phyloP scores from a whole-genome alignment of 2,329 filamentous ascomycete genomes.

The Chrysosporium queenslandicum region DNA sequence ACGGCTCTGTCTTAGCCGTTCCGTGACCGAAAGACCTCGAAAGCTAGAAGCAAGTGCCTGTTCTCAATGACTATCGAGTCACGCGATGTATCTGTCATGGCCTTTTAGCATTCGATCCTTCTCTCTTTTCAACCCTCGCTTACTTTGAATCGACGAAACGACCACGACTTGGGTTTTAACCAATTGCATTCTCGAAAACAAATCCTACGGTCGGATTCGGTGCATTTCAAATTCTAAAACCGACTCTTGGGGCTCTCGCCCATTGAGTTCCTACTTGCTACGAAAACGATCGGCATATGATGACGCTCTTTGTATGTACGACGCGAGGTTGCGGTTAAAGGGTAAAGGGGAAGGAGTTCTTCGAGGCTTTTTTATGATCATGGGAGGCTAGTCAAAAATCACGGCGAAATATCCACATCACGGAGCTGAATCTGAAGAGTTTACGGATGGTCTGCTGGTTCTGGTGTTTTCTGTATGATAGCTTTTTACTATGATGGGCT shows the following conservation, averaged over 20 bases:
- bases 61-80: not conserved
- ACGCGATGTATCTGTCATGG: conserved; percentile 4
- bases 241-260: too few species aligned
- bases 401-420: conserved; percentile 9
- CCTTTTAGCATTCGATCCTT: not conserved
- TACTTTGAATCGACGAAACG: not conserved
- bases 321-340: not conserved
- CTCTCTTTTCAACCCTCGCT: not conserved
- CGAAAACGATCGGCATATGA: not conserved
- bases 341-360: not conserved
- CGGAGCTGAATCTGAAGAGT: conserved; percentile 10
- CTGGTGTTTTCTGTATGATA: conserved; percentile 10
- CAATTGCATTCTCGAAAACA: not conserved
- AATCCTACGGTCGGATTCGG: not conserved
- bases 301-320: not conserved
- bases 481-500: conserved; percentile 5
- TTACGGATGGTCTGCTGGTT: conserved; percentile 10
- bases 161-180: not conserved
- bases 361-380: conserved; percentile 1
- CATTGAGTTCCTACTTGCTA: too few species aligned
- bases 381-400: conserved; percentile 11
- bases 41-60: conserved; percentile 6
- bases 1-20: conserved; percentile 45
- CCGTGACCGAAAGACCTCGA: conserved; percentile 8
- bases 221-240: not conserved